Base-by-base conservation (phyloP, 768 basidiomycete species). In the Fistulinella prunicolor region DNA sequence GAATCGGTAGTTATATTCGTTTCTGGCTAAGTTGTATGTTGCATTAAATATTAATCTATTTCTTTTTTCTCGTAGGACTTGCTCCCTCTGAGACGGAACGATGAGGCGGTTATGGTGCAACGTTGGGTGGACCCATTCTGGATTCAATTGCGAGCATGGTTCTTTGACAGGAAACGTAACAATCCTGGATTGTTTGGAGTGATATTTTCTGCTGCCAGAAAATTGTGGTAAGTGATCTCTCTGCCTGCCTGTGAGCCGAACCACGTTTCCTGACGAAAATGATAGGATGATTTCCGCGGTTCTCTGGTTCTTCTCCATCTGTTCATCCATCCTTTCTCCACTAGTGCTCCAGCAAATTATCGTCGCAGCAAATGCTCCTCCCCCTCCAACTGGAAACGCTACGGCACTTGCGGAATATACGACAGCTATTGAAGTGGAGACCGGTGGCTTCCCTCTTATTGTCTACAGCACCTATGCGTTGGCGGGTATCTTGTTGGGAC, bases 361-460 rank as follows among this genome's bases (percentile, higher is more conserved):
- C 16, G 53, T 65, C n/a, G 56, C 53, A 14, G 43, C 42, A 4
- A 57, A 46, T 22, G 61, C 63, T 34, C 53, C 51, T 22, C 37
- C 49, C 20, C 51, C 49, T 17, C 63, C 63, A 20, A 35, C 13
- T n/a, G 50, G 53, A 13, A 47, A 53, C n/a, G 49, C 56, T n/a
- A 53, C 57, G 16, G 58, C 53, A 2, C 51, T 64, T 9, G 56
- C 59, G 9, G 53, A 51, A 42, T 65, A 50, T 34, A 56, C 47
- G 13, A 30, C 52, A 5, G 38, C n/a, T 9, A 63, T 65, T 21
- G 38, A 61, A 50, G 20, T 39, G 30, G 34, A 32, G n/a, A 65
- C 63, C 4, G 63, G 63, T n/a, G 63, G 63, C 23, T 63, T 65
- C 38, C 63, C 63, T 34, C 55, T 65, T 6, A 55, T 65, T 36